These are phyloP conservation scores for Adenanthera pavonina DNA, from an alignment of 306 rosid genomes.

Conservation along the genomic window DNA sequence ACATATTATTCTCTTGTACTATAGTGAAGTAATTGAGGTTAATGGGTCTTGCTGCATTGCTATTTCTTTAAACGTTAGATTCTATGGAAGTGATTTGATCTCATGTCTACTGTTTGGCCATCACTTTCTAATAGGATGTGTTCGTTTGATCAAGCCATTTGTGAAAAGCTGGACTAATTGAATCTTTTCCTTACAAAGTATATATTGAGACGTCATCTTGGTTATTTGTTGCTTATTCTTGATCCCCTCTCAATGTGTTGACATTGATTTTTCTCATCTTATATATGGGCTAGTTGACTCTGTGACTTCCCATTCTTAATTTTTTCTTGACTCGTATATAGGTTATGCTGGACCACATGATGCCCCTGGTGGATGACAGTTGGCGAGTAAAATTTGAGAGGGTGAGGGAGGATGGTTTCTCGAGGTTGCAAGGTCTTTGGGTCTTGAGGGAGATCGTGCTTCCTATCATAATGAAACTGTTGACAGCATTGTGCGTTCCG, in stretches of 20 bases:
- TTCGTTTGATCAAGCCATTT: not conserved
- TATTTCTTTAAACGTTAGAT: not conserved
- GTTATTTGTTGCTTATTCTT: constrained; percentile 8
- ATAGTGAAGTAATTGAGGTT: constrained; percentile 12
- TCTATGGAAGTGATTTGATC: not conserved
- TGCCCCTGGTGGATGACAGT: constrained; percentile 92
- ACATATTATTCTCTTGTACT: not conserved
- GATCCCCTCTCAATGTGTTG: not conserved
- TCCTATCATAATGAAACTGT: constrained; percentile 90
- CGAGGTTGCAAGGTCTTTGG: constrained; percentile 97
- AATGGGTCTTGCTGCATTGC: constrained; percentile 23
- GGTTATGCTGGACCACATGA: constrained; percentile 99
- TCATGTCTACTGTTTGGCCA: not conserved
- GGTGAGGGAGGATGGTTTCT: constrained; percentile 97
- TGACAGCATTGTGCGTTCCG: constrained; percentile 93
- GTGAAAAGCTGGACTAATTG: not conserved
- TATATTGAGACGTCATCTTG: constrained; percentile 9
- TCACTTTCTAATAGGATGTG: not conserved
- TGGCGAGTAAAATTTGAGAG: constrained; percentile 96
- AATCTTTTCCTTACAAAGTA: constrained; percentile 16
- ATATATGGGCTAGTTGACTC: constrained; percentile 16
- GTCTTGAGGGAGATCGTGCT: constrained; percentile 93
- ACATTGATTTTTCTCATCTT: not conserved
- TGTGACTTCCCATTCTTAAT: constrained; percentile 2
- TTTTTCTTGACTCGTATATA: constrained; percentile 47